phyloP scores from a whole-genome alignment of 1,284 basidiomycete genomes.

The Ceratobasidium sp. region DNA sequence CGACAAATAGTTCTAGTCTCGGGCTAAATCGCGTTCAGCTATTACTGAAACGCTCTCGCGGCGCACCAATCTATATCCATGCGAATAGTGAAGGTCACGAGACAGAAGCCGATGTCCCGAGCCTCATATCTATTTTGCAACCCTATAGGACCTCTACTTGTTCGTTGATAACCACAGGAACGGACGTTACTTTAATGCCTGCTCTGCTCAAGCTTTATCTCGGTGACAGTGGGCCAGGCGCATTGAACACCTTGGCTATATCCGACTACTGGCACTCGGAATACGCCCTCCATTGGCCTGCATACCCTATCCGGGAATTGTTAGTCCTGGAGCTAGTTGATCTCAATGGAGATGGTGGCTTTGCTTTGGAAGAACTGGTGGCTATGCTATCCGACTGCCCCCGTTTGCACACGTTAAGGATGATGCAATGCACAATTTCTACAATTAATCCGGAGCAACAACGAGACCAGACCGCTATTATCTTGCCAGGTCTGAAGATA shows the following conservation, averaged over 20 bases:
- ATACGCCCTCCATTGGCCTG: background rate
- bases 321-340: background rate
- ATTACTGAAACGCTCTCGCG: background rate
- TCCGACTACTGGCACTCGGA: no score
- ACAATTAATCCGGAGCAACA: background rate
- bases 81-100: no score
- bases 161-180: no score
- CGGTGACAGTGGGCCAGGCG: no score
- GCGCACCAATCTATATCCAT: background rate
- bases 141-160: no score
- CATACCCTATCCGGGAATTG: background rate
- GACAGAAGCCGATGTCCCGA: no score
- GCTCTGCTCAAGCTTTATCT: no score
- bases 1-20: no score
- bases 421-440: background rate
- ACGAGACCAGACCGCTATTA: background rate
- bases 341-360: background rate
- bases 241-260: no score
- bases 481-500: background rate
- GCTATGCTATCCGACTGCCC: conserved; percentile 2
- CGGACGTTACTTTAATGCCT: no score
- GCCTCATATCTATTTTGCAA: no score
- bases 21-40: background rate
- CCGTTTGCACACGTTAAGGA: background rate
- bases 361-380: background rate